A percentile compares a stretch with the other conserved stretches of the same genome.
Evolutionary conservation across 2,329 filamentous ascomycete species (phyloP).

Genomic region (Beauveria rudraprayagi): DNA sequence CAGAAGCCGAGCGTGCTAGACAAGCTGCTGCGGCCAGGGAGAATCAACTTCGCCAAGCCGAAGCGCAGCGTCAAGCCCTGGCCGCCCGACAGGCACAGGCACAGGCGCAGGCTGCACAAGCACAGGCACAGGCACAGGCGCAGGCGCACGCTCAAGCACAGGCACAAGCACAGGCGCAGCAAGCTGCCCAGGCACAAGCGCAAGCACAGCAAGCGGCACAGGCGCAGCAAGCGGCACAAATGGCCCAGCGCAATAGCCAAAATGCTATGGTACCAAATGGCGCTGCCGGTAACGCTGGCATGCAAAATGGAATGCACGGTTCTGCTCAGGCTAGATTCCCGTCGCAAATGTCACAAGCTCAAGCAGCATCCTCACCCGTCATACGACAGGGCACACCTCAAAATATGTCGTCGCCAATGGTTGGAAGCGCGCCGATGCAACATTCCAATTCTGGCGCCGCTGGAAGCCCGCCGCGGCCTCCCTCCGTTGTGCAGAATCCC

Average conservation of each 20-base stretch:
- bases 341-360: conserved; percentile 50
- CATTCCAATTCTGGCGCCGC: conserved; percentile 60
- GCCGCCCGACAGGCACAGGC: conserved; percentile 24
- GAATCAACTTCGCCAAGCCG: conserved; percentile 29
- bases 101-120: conserved; percentile 18
- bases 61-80: conserved; percentile 28
- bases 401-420: conserved; percentile 57
- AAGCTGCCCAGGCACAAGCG: conserved; percentile 13
- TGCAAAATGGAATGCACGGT: conserved; percentile 31
- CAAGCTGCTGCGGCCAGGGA: conserved; percentile 27
- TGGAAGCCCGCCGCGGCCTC: conserved; percentile 57
- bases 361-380: conserved; percentile 59
- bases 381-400: conserved; percentile 56
- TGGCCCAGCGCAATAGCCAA: conserved; percentile 25
- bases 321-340: conserved; percentile 38
- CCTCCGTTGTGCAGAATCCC: conserved; percentile 56
- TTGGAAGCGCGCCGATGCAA: conserved; percentile 55
- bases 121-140: conserved; percentile 23
- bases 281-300: conserved; percentile 22
- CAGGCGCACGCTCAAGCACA: conserved; percentile 19
- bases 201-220: background rate
- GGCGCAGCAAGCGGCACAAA: conserved; percentile 19
- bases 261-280: conserved; percentile 33
- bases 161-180: conserved; percentile 12
- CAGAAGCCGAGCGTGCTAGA: conserved; percentile 33